Conservation (phyloP, 495 filamentous ascomycete species). For the Aspergillus affinis region DNA sequence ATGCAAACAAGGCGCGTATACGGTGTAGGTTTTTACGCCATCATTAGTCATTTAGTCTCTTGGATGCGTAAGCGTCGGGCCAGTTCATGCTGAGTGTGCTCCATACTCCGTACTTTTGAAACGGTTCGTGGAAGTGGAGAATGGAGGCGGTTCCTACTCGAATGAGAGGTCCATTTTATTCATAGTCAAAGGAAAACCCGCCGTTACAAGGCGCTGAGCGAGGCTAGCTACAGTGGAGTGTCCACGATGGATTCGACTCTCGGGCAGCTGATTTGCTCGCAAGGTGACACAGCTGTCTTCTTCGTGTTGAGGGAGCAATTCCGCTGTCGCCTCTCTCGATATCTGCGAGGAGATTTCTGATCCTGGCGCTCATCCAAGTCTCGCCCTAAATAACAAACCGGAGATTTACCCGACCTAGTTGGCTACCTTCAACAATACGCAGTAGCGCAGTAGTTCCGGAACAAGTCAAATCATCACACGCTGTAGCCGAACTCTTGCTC, state of each 20-base stretch:
- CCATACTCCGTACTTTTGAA: constrained; percentile 5
- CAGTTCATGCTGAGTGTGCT: background rate
- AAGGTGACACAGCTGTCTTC: background rate
- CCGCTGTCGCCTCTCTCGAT: too few relatives aligned
- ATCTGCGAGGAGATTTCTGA: background rate
- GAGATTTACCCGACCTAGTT: too few relatives aligned
- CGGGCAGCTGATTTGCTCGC: background rate
- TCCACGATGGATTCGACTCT: background rate
- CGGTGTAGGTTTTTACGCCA: background rate
- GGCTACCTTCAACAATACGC: background rate
- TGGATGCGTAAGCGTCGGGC: background rate
- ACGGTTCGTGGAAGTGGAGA: background rate
- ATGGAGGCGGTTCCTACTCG: background rate
- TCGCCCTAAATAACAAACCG: background rate
- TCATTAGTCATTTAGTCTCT: background rate
- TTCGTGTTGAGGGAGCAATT: background rate
- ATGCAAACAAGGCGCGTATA: background rate
- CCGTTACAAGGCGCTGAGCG: background rate
- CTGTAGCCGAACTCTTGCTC: background rate
- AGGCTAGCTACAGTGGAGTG: background rate
- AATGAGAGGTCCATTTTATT: background rate
- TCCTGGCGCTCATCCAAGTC: background rate
- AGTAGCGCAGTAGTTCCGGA: background rate
- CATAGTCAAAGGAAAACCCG: background rate
- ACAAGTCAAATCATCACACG: background rate